phyloP scores from a whole-genome alignment of 75 land plant genomes.

The Larix kaempferi region DNA sequence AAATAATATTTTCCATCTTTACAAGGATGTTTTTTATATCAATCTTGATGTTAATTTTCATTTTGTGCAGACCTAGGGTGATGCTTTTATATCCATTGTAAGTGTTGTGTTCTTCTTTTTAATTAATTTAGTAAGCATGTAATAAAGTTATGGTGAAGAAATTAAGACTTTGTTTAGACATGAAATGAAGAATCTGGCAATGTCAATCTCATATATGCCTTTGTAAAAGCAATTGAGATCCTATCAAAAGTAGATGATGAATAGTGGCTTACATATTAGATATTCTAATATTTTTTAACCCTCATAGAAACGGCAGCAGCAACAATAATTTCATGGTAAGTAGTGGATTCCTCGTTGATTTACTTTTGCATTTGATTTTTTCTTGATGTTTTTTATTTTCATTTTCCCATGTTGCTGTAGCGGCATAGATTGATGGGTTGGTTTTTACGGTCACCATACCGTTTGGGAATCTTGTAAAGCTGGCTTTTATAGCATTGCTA shows the following conservation, averaged over 20 bases:
- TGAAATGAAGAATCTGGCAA: background rate
- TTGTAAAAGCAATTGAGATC: slow-evolving; percentile 68
- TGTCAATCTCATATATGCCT: slow-evolving; percentile 49
- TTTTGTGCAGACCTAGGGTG: too few species aligned
- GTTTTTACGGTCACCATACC: slow-evolving; percentile 48
- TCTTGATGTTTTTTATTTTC: too few species aligned
- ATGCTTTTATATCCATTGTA: slow-evolving; percentile 73
- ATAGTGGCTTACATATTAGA: slow-evolving; percentile 89
- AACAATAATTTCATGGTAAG: slow-evolving; percentile 59
- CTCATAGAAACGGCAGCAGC: slow-evolving; percentile 68
- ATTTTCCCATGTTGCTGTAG: too few species aligned
- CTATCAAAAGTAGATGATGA: slow-evolving; percentile 67
- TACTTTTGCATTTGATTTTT: background rate
- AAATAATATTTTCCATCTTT: background rate
- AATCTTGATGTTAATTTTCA: too few species aligned
- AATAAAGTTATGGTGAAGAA: background rate
- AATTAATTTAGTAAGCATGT: background rate
- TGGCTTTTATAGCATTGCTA: slow-evolving; percentile 59
- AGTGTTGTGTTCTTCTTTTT: slow-evolving; percentile 19
- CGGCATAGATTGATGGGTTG: too few species aligned
- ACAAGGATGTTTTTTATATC: background rate
- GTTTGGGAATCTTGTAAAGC: slow-evolving; percentile 66
- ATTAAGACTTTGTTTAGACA: background rate
- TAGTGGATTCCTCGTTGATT: background rate
- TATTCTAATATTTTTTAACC: slow-evolving; percentile 65